A percentile compares a stretch with the other conserved stretches of the same genome.
These are phyloP conservation scores for Pachysolen tannophilus DNA, from an alignment of 805 yeast genomes.

Conservation along the genomic window DNA sequence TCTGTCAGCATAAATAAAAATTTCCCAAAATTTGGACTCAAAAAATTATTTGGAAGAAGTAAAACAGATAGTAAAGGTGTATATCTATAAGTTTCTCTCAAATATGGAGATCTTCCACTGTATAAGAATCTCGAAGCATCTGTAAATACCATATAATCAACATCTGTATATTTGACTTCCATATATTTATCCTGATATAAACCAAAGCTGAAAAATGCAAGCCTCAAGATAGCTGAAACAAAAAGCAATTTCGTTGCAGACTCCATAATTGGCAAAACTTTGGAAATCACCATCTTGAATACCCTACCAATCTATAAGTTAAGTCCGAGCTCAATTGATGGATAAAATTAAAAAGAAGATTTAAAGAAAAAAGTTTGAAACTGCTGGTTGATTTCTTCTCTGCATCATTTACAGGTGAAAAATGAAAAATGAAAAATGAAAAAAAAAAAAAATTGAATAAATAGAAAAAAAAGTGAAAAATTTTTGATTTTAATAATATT, in stretches of 20 bases:
- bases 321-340: too few species aligned
- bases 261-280: too few species aligned
- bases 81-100: constrained; percentile 83
- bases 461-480: background rate
- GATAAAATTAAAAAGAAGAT: too few species aligned
- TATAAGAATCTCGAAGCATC: constrained; percentile 79
- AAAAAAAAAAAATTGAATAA: background rate
- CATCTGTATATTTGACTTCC: constrained; percentile 84
- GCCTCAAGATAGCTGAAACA: constrained; percentile 28
- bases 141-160: constrained; percentile 88
- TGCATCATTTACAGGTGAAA: too few species aligned
- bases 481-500: background rate
- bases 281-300: too few species aligned
- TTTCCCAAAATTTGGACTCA: constrained; percentile 69
- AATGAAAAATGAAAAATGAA: background rate
- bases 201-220: constrained; percentile 69
- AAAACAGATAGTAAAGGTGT: constrained; percentile 89
- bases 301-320: too few species aligned
- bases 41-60: constrained; percentile 54
- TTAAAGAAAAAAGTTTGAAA: too few species aligned
- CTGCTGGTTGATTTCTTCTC: too few species aligned
- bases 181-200: constrained; percentile 76
- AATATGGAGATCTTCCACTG: constrained; percentile 58
- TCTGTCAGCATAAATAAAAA: constrained; percentile 70
- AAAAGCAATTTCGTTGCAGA: constrained; percentile 9